These are phyloP conservation scores for Monoraphidium neglectum DNA, from an alignment of 139 green algal genomes.

Conservation along the genomic window DNA sequence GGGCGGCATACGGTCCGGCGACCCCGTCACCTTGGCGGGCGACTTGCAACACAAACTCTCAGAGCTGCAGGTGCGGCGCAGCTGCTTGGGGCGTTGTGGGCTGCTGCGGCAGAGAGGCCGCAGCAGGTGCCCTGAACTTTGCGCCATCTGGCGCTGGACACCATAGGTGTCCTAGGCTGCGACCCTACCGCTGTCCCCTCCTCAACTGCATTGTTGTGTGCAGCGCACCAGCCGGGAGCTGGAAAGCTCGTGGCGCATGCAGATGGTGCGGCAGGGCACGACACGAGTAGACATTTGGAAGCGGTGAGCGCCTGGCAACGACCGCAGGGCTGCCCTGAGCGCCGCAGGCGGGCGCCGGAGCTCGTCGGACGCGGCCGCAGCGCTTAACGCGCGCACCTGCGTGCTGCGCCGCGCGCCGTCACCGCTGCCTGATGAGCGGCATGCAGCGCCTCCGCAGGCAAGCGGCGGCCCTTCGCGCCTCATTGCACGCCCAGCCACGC, in stretches of 20 bases:
- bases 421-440: no score
- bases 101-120: not conserved
- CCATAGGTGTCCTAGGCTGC: not conserved
- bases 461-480: no score
- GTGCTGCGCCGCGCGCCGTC: no score
- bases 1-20: constrained; percentile 13
- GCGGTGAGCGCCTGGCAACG: constrained; percentile 32
- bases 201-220: constrained; percentile 1
- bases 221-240: constrained; percentile 72
- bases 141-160: not conserved
- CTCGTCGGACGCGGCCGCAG: not conserved
- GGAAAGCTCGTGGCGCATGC: constrained; percentile 86
- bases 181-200: not conserved
- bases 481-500: no score
- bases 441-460: not conserved
- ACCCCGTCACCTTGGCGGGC: constrained; percentile 28
- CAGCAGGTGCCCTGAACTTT: not conserved
- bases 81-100: not conserved
- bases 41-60: constrained; percentile 61
- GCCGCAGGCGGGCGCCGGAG: no score
- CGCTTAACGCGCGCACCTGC: not conserved
- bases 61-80: constrained; percentile 52
- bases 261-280: constrained; percentile 60
- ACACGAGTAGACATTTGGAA: constrained; percentile 78
- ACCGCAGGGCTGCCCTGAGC: no score